A percentile compares a stretch with the other conserved stretches of the same genome.
phyloP scores from a whole-genome alignment of 257 asterid species.

The Osmanthus fragrans region DNA sequence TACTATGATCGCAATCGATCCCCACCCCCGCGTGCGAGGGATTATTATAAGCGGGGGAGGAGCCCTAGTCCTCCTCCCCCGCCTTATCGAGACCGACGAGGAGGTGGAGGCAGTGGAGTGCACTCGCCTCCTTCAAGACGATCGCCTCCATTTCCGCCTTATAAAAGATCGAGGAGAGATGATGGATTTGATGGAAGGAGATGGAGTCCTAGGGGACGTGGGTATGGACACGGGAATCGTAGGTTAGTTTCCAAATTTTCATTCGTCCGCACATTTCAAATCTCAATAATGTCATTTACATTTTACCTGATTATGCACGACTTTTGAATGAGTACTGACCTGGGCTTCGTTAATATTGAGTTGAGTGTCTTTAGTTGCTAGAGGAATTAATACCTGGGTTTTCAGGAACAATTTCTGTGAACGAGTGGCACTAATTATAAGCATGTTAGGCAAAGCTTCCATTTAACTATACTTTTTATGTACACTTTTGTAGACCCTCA shows the following conservation, averaged over 20 bases:
- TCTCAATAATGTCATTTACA: not conserved
- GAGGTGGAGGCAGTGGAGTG: constrained; percentile 40
- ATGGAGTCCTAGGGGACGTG: constrained; percentile 86
- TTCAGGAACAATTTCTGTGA: not conserved
- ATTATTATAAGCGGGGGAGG: constrained; percentile 67
- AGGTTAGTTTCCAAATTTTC: constrained; percentile 48
- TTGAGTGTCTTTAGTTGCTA: not conserved
- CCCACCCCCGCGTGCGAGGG: constrained; percentile 64
- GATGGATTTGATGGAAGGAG: constrained; percentile 78
- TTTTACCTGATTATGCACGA: not conserved
- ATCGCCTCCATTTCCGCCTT: constrained; percentile 63
- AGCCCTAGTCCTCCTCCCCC: constrained; percentile 95
- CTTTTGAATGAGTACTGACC: not conserved
- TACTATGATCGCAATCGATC: constrained; percentile 76
- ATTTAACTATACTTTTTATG: no score
- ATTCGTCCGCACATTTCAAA: not conserved
- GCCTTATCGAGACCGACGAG: constrained; percentile 76
- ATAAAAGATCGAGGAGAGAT: constrained; percentile 75
- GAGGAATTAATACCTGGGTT: not conserved
- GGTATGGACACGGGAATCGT: constrained; percentile 76
- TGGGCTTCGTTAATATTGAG: not conserved
- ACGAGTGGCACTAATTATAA: not conserved
- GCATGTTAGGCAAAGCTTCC: no score
- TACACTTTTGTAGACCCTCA: no score
- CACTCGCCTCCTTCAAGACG: constrained; percentile 77